These are phyloP conservation scores for Ascodesmis nigricans DNA, from an alignment of 495 filamentous ascomycete genomes.

Conservation along the genomic window DNA sequence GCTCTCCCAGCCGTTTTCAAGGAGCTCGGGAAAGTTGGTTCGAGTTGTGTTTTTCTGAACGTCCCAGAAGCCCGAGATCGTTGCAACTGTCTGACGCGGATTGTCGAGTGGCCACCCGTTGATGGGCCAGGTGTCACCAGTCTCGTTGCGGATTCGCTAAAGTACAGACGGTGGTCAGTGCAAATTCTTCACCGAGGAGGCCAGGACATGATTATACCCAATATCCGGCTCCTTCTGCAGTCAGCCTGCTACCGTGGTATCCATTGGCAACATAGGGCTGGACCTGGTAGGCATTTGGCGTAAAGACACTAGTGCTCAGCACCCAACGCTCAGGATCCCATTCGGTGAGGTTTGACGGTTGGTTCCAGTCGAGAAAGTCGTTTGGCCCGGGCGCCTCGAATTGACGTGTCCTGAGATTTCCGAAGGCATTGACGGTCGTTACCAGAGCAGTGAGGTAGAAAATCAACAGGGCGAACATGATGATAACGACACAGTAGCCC, in stretches of 20 bases:
- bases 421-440: no score
- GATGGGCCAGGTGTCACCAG: slow-evolving; percentile 28
- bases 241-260: slow-evolving; percentile 38
- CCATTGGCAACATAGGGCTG: slow-evolving; percentile 44
- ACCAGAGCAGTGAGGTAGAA: no score
- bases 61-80: slow-evolving; percentile 53
- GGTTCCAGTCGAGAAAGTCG: slow-evolving; percentile 8
- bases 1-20: slow-evolving; percentile 48
- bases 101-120: slow-evolving; percentile 59
- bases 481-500: no score
- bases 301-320: slow-evolving; percentile 33
- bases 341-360: slow-evolving; percentile 13
- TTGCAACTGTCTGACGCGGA: slow-evolving; percentile 45
- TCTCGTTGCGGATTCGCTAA: slow-evolving; percentile 36
- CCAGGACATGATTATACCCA: no score
- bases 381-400: slow-evolving; percentile 12
- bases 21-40: slow-evolving; percentile 50
- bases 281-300: slow-evolving; percentile 40
- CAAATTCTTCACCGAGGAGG: no score
- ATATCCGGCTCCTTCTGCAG: slow-evolving; percentile 27
- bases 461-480: no score
- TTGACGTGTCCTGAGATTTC: slow-evolving; percentile 6
- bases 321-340: slow-evolving; percentile 30
- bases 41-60: slow-evolving; percentile 37
- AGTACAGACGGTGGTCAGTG: no score